Percentiles rank a stretch among this genome's conserved stretches.
phyloP scores from a whole-genome alignment of 257 asterid genomes.

The Lavandula angustifolia region DNA sequence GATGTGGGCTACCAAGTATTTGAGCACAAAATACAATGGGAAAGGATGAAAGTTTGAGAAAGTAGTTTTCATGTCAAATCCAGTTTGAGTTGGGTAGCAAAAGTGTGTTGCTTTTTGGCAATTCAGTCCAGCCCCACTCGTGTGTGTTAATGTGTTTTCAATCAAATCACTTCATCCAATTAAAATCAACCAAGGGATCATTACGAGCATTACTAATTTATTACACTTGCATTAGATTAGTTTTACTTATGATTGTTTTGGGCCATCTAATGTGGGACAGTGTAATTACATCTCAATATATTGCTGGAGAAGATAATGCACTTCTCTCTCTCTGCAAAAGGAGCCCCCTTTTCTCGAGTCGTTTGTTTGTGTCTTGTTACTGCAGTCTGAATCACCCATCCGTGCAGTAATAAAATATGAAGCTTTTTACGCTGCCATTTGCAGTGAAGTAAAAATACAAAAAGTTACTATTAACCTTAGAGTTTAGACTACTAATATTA shows the following conservation, averaged over 20 bases:
- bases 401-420: neutral
- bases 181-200: neutral
- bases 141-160: neutral
- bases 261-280: neutral
- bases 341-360: neutral
- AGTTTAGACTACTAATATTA: too few species aligned
- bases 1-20: slow-evolving; percentile 28
- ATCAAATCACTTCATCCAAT: neutral
- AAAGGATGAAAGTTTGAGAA: slow-evolving; percentile 27
- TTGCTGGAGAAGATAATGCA: too few species aligned
- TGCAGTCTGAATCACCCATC: neutral
- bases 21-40: slow-evolving; percentile 34
- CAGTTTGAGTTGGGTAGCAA: slow-evolving; percentile 25
- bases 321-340: too few species aligned
- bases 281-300: too few species aligned
- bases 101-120: slow-evolving; percentile 22
- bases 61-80: slow-evolving; percentile 39
- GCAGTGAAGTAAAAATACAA: too few species aligned
- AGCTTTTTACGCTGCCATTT: neutral
- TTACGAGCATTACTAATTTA: neutral
- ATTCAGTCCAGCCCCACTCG: slow-evolving; percentile 16
- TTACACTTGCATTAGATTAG: neutral
- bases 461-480: too few species aligned
- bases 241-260: neutral
- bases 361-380: neutral